Evolutionary conservation across 352 stramenopile species (phyloP).

Genomic region (Phytopythium delawarense): DNA sequence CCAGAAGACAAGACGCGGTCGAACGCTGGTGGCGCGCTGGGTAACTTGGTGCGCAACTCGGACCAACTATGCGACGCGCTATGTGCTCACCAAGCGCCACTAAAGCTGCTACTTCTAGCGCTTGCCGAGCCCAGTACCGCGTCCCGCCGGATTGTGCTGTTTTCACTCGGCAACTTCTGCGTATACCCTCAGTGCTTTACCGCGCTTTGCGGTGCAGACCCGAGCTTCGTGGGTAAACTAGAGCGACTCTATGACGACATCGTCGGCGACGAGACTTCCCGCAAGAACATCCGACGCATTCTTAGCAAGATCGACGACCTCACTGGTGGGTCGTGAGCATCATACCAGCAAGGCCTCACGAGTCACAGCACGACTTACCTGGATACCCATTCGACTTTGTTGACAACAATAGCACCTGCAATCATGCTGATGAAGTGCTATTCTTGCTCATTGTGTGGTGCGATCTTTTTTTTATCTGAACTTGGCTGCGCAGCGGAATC

Average conservation of each 20-base stretch:
- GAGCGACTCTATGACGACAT: slow-evolving; percentile 60
- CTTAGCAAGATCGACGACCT: slow-evolving; percentile 51
- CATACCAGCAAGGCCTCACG: background rate
- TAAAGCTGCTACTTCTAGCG: slow-evolving; percentile 67
- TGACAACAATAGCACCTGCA: background rate
- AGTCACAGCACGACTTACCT: background rate
- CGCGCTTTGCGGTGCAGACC: slow-evolving; percentile 35
- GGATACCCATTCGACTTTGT: background rate
- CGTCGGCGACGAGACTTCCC: slow-evolving; percentile 55
- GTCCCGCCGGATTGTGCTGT: slow-evolving; percentile 85
- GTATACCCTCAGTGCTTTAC: slow-evolving; percentile 69
- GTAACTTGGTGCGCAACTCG: slow-evolving; percentile 91
- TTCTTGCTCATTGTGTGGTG: background rate
- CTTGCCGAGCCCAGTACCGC: slow-evolving; percentile 52
- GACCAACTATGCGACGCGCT: slow-evolving; percentile 67
- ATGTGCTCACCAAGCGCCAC: slow-evolving; percentile 49
- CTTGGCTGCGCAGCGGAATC: background rate
- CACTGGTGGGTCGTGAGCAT: background rate
- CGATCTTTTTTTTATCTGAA: background rate
- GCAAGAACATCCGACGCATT: slow-evolving; percentile 69
- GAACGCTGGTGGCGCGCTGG: slow-evolving; percentile 89
- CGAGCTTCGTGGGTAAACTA: slow-evolving; percentile 36
- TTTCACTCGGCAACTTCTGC: slow-evolving; percentile 90
- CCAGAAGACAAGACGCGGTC: slow-evolving; percentile 89
- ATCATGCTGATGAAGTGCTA: background rate